Conservation (phyloP, 441 rosid genomes). For the Pelargonium citronellum region DNA sequence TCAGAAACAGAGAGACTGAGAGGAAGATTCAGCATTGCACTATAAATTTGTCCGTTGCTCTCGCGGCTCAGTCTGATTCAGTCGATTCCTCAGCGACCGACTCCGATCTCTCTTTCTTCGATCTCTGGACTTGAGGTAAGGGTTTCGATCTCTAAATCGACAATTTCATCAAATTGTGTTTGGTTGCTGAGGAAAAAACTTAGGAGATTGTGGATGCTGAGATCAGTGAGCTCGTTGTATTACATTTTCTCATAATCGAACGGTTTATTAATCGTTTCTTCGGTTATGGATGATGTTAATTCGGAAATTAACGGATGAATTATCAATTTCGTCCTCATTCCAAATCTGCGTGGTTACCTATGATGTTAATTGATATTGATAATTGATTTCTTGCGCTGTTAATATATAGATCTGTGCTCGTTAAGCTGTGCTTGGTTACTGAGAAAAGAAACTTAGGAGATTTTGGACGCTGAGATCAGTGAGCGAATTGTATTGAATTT, state of each 20-base stretch:
- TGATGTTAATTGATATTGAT: no score
- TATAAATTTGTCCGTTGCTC: background rate
- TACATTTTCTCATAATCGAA: background rate
- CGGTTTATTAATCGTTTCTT: background rate
- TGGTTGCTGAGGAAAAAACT: background rate
- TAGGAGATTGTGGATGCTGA: background rate
- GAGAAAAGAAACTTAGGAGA: no score
- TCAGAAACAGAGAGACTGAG: no score
- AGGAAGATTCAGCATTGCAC: no score
- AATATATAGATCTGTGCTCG: no score
- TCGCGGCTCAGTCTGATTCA: background rate
- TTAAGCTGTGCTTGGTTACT: background rate
- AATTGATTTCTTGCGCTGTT: no score
- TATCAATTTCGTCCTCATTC: background rate
- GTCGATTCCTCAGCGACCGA: background rate
- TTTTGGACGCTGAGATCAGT: no score
- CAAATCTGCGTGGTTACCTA: background rate
- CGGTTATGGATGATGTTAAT: background rate
- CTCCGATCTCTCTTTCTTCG: background rate
- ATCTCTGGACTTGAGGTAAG: constrained; percentile 7
- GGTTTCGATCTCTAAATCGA: background rate
- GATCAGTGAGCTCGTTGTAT: background rate
- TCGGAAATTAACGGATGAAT: background rate
- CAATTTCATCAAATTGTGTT: background rate
- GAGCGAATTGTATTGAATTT: no score